Evolutionary conservation across 345 rosid genomes (phyloP).

Genomic region (Arabidopsis suecica): DNA sequence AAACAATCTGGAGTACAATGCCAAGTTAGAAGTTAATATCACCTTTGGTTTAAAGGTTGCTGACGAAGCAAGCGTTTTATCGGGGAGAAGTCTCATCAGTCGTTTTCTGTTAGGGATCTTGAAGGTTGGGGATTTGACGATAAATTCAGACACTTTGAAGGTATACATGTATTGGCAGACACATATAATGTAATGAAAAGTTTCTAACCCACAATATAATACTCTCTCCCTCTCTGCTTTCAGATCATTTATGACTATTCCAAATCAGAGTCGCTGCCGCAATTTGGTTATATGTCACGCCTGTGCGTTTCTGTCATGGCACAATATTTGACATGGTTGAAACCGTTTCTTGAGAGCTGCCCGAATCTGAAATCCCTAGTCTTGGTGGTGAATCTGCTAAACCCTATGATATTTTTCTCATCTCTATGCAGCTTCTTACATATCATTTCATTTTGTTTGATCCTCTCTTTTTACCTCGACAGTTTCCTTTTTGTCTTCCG

Average conservation of each 20-base stretch:
- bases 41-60: too few species aligned
- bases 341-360: conserved; percentile 12
- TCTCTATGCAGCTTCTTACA: neutral
- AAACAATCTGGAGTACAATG: neutral
- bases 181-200: too few species aligned
- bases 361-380: conserved; percentile 7
- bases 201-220: neutral
- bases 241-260: neutral
- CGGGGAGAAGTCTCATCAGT: neutral
- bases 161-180: neutral
- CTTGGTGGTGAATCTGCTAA: conserved; percentile 6
- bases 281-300: conserved; percentile 3
- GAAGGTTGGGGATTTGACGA: neutral
- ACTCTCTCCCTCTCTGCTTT: neutral
- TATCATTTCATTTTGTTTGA: neutral
- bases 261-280: conserved; percentile 1
- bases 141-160: neutral
- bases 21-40: neutral
- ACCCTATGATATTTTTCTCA: too few species aligned
- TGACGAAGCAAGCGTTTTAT: too few species aligned
- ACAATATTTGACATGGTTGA: neutral
- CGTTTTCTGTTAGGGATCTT: neutral
- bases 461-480: neutral
- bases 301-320: neutral
- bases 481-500: neutral